These are phyloP conservation scores for Eucalyptus sideroxylon DNA, from an alignment of 345 rosid genomes.

Conservation along the genomic window DNA sequence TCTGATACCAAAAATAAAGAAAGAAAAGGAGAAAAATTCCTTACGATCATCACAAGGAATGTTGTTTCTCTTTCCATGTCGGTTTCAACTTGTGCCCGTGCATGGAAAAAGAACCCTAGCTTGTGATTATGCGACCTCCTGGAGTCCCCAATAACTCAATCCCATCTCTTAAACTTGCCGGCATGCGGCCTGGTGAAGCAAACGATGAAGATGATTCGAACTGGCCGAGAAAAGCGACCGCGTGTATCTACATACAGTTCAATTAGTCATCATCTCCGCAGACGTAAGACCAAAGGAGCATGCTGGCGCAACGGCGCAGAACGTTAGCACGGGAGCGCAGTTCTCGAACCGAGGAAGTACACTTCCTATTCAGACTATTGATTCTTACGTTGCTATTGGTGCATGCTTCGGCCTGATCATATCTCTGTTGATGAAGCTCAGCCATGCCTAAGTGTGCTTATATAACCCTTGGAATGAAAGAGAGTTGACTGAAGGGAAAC, in stretches of 20 bases:
- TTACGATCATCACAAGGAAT: background rate
- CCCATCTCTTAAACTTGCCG: background rate
- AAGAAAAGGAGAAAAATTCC: background rate
- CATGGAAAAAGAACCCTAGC: background rate
- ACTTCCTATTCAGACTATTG: constrained; percentile 37
- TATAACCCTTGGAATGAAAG: background rate
- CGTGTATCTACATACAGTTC: background rate
- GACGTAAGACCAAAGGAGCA: constrained; percentile 33
- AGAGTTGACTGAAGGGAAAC: background rate
- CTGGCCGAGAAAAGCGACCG: background rate
- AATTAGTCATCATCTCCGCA: constrained; percentile 38
- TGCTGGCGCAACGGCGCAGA: no score
- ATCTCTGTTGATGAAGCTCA: background rate
- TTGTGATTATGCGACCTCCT: no score
- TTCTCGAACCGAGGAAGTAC: constrained; percentile 53
- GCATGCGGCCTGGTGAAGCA: background rate
- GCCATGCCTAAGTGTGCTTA: constrained; percentile 4
- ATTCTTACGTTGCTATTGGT: background rate
- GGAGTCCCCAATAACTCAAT: background rate
- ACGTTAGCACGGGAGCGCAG: background rate
- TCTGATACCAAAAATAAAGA: background rate
- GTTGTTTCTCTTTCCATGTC: background rate
- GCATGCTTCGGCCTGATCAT: background rate
- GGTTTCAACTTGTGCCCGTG: background rate
- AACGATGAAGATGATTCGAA: background rate